Base-by-base conservation (phyloP, 352 stramenopile genomes). In the Pythium guiyangense region DNA sequence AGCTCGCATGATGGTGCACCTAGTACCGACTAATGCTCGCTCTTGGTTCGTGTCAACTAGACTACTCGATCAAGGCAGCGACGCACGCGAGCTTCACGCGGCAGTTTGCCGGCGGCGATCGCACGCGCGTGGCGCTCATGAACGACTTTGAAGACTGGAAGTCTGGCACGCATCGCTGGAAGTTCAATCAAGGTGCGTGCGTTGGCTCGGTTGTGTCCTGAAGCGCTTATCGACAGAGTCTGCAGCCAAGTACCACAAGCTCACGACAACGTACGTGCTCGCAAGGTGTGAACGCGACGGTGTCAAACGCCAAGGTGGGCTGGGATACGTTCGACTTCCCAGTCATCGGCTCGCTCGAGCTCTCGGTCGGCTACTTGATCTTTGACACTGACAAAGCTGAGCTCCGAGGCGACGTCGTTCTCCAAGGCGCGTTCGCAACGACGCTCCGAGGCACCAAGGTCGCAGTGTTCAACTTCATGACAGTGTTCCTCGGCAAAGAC, bases 61-160 rank as follows among this genome's bases (percentile, higher is more conserved):
- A 96, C 55, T 98, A 98, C 57, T 75, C 94, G 49, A 85, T 97
- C 52, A 78, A 68, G 12, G 66, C 68, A 10, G 88, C 73, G 3
- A 60, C 54, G 11, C 77, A 78, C 1, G 65, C 70, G 42, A 94
- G 94, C 67, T 97, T 82, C 42, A 84, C 83, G 44, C 77, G 94
- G 58, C 53, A 77, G 22, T 99, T 98, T 70, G 61, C 55, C 0
- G 70, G 83, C 25, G 94, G 96, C 37, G 60, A 83, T 8, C 82
- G 91, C 35, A 61, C 72, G 11, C 48, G 68, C 47, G 85, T 95
- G 39, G 40, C 75, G 35, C 78, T 98, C 12, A 89, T 96, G 68
- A 92, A 96, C 44, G 79, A 97, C 72, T 98, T 99, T 83, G 95
- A 99, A 64, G 92, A 98, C 71, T 98, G 94, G 94, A 92, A 96